phyloP scores from a whole-genome alignment of 2,329 filamentous ascomycete species.

The Fusarium decemcellulare region DNA sequence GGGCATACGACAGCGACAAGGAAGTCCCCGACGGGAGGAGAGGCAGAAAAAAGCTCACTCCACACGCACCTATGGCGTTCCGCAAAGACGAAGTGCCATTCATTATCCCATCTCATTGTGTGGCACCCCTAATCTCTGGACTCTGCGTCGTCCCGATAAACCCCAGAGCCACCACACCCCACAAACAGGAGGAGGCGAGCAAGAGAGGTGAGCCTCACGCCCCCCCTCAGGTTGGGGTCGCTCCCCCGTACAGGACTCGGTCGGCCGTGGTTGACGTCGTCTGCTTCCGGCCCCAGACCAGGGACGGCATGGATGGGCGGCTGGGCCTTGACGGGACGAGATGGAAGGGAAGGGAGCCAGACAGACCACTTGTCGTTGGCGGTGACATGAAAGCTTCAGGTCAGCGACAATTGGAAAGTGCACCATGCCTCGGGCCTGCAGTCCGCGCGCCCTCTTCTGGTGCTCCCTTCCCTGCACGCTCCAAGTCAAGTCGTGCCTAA shows the following conservation, averaged over 20 bases:
- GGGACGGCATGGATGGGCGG: slow-evolving; percentile 11
- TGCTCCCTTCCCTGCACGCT: slow-evolving; percentile 11
- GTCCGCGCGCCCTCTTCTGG: slow-evolving; percentile 23
- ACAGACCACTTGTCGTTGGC: slow-evolving; percentile 31
- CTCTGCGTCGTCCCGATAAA: slow-evolving; percentile 39
- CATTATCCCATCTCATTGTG: slow-evolving; percentile 44
- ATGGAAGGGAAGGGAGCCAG: slow-evolving; percentile 3
- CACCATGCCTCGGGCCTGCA: slow-evolving; percentile 22
- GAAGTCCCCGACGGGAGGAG: slow-evolving; percentile 18
- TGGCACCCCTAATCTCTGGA: slow-evolving; percentile 38
- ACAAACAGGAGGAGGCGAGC: slow-evolving; percentile 5
- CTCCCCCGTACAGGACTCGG: slow-evolving; percentile 7
- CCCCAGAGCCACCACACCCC: slow-evolving; percentile 38
- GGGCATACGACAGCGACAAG: slow-evolving; percentile 22
- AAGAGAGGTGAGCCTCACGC: slow-evolving; percentile 13
- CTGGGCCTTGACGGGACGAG: background rate
- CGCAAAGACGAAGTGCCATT: slow-evolving; percentile 9
- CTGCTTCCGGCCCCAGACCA: slow-evolving; percentile 11
- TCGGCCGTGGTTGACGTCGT: slow-evolving; percentile 1
- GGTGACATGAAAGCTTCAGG: slow-evolving; percentile 46
- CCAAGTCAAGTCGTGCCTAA: slow-evolving; percentile 5
- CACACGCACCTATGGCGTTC: slow-evolving; percentile 33
- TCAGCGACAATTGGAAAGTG: slow-evolving; percentile 25
- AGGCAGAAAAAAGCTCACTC: slow-evolving; percentile 31
- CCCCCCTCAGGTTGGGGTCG: slow-evolving; percentile 16